phyloP scores from a whole-genome alignment of 1,284 basidiomycete species.

The Puccinia novopanici region DNA sequence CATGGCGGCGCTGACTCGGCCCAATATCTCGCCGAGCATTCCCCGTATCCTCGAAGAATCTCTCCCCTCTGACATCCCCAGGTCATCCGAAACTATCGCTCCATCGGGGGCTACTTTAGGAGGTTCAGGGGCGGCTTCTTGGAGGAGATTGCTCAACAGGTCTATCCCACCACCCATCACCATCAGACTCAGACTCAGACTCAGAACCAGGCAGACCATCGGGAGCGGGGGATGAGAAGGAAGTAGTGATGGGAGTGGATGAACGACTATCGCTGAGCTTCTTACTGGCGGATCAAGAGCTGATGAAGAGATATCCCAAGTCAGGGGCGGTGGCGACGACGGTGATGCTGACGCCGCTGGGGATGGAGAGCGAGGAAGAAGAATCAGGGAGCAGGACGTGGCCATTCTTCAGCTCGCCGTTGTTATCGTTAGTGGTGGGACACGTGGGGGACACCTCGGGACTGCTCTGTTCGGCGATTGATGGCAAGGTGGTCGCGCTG shows the following conservation, averaged over 20 bases:
- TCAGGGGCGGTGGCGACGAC: slow-evolving; percentile 29
- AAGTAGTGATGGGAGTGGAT: slow-evolving; percentile 15
- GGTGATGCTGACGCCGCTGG: not conserved
- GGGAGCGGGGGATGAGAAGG: not conserved
- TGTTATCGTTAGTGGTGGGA: slow-evolving; percentile 69
- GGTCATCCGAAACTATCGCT: slow-evolving; percentile 28
- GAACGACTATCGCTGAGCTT: slow-evolving; percentile 36
- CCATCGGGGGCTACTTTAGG: slow-evolving; percentile 35
- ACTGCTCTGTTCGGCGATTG: slow-evolving; percentile 73
- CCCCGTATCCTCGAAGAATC: slow-evolving; percentile 23
- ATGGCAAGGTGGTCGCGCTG: slow-evolving; percentile 74
- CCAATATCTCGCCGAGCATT: slow-evolving; percentile 15
- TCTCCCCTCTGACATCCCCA: not conserved
- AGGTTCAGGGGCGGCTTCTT: slow-evolving; percentile 41
- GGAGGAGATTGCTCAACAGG: slow-evolving; percentile 13
- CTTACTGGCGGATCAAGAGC: slow-evolving; percentile 39
- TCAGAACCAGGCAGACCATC: not conserved
- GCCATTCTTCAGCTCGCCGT: slow-evolving; percentile 59
- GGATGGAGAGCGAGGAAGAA: slow-evolving; percentile 68
- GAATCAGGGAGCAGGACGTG: slow-evolving; percentile 62
- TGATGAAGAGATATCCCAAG: slow-evolving; percentile 21
- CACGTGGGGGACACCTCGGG: slow-evolving; percentile 87
- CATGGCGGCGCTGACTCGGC: slow-evolving; percentile 39
- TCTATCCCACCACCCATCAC: not conserved
- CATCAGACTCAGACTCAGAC: not conserved